Percentiles rank a stretch among this genome's conserved stretches.
These are phyloP conservation scores for Tolypocladium inflatum DNA, from an alignment of 2,329 filamentous ascomycete species.

Conservation along the genomic window DNA sequence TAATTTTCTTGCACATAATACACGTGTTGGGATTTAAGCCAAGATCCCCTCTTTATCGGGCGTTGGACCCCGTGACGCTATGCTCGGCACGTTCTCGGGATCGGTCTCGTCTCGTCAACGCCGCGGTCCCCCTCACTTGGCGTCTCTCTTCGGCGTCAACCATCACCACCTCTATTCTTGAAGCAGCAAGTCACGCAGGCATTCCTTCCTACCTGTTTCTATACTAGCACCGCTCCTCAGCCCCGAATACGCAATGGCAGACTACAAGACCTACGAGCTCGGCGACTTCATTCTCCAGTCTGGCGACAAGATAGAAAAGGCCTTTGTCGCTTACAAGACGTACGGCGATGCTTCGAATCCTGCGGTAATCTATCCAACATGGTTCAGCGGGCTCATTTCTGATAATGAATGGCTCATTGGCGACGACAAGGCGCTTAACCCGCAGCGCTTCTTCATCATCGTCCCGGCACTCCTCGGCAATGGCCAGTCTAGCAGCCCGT, in stretches of 20 bases:
- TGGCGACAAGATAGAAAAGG: constrained; percentile 50
- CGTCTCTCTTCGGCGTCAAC: not conserved
- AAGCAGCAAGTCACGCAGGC: not conserved
- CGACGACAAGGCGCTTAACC: constrained; percentile 52
- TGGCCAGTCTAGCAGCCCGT: constrained; percentile 43
- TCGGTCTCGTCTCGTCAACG: not conserved
- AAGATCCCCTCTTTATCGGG: not conserved
- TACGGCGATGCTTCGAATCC: constrained; percentile 54
- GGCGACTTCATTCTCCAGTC: constrained; percentile 18
- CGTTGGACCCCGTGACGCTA: not conserved
- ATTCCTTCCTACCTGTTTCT: not conserved
- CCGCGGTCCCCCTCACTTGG: not conserved
- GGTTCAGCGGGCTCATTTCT: constrained; percentile 54
- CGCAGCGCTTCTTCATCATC: constrained; percentile 40
- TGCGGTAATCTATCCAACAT: constrained; percentile 66
- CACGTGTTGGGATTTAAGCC: not conserved
- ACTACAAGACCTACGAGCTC: not conserved
- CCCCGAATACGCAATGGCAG: not conserved
- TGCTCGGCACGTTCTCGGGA: not conserved
- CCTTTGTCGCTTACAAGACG: constrained; percentile 68
- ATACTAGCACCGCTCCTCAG: not conserved
- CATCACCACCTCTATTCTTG: not conserved
- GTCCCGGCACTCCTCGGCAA: constrained; percentile 42
- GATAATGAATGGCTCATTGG: constrained; percentile 72
- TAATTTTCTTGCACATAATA: not conserved